Base-by-base conservation (phyloP, 768 basidiomycete species). In the Boletus reticulatus region DNA sequence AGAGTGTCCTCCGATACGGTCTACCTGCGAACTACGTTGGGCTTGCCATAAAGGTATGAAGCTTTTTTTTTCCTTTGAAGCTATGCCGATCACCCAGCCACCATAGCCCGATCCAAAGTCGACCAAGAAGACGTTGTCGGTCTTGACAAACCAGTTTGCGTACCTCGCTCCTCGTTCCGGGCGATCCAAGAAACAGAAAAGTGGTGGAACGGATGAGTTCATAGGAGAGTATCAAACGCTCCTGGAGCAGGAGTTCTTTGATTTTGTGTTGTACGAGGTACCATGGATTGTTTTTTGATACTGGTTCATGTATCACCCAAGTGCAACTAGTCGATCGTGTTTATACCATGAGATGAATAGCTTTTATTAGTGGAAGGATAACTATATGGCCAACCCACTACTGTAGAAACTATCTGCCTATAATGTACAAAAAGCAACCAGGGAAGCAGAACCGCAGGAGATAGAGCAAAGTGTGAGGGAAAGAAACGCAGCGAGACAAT, bases 1-100 rank as follows among this genome's bases (percentile, higher is more conserved):
- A 99, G 75, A 94, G 92, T 53, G 95, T 98, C 19, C 80, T 99
- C 42, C 82, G 96, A 62, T 98, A 98, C 69, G 97, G 97, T 50
- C 77, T 98, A 11, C 97, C 97, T 5, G 92, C 95, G 2, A 87
- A 92, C 62, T 99, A 96, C 70, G 76, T 82, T 24, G 94, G 89
- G 3, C 74, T 95, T 39, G 78, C 84, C 22, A 74, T 98, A 66
- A 93, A 91, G 80, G 95, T 90, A 55, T 50, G 75, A 48, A 22
- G 46, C 29, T 24, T 48, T 24, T 14, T 12, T 34, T 55, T 13
- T 17, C 32, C 36, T 48, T 47, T 20, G 43, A 43, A 42, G 31
- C 38, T 46, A 16, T 49, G 27, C 46, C 55, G 13, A 63, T 20
- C 16, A 10, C 38, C 24, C 16, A 19, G 20, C 45, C 32, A 31